Base-by-base conservation (phyloP, 495 filamentous ascomycete species). In the Penicillium tannophilum region DNA sequence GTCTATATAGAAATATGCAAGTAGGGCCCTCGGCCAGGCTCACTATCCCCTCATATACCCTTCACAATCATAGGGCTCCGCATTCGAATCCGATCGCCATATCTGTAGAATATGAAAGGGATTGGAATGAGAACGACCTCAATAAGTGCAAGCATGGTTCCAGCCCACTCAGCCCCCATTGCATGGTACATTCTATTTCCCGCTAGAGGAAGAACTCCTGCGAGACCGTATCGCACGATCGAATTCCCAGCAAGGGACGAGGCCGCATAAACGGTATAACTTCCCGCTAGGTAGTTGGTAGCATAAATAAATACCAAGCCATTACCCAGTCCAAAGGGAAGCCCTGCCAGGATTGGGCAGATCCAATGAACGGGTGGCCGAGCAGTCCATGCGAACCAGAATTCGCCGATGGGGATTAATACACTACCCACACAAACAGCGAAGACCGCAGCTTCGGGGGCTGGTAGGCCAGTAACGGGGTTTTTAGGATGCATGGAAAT, bases 311-410 rank as follows among this genome's bases (percentile, higher is more conserved):
- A 93, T 50, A 85, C 80, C 2, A 87, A 72, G 2, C 79, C 80
- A 62, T 91, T 91, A 0, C 90, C 90, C 6, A 83, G 66, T 5
- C 89, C 88, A 65, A 91, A 93, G 0, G 86, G 85, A 4, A 91
- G 72, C n/a, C 88, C 88, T 4, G 87, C 86, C 2, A 88, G 69
- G 60, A 93, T 89, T 14, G 89, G 86, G 47, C 79, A 73, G 41
- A 88, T 82, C 84, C 87, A 88, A 68, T 90, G 89, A 31, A 90
- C 84, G 1, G 81, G 73, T 0, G 86, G 84, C 0, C 79, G 78
- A 41, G 84, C 86, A 0, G 90, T 92, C 89, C 88, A 91, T n/a
- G 84, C 79, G 67, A 93, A 92, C 68, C 80, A 81, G 7, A 93
- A 74, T 66, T 90, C 83, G 36, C 87, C 88, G 26, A 87, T 74